Evolutionary conservation across 805 yeast genomes (phyloP), one percentile per base, ranked within the genome.

Genomic region (Pichia phayaonensis): DNA sequence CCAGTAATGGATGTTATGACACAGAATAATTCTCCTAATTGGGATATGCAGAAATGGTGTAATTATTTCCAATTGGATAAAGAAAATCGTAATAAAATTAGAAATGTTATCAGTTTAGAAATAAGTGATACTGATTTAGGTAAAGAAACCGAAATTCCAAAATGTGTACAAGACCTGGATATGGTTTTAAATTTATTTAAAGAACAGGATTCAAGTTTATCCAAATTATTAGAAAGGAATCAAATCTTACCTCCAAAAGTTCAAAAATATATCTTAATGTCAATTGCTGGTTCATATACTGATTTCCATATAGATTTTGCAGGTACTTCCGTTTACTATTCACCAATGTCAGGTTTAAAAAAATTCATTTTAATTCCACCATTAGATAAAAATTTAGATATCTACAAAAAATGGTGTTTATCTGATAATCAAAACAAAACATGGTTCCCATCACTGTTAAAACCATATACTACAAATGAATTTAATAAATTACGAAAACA

Each of bases 261-360:
- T 2, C 80, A 89, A 21, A 79, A 83, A 49, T 90, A 90, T 63
- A 83, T 95, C 54, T 71, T 90, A 40, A 90, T 90, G 95, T 85
- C 95, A 0, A 95, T 87, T 2, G 70, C 74, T 24, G 79, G 83
- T 53, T 81, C 94, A 2, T 90, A 78, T 62, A 90, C 97, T 0
- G 97, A 90, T 63, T 90, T 89, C 67, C 97, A 90, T 65, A 72
- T 90, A 42, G 97, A 90, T 64, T 90, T 90, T 64, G 94, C 95
- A 2, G 97, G 96, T 0, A 86, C 96, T 0, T 85, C 94, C 1
- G 97, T 90, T 6, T 90, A 87, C 63, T 90, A 90, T 65, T 87
- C 92, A 2, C 81, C 90, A 3, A 67, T 90, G 16, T 69, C 74
- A n/a, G 97, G 97, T 1, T 58, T 69, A 3, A 90, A 90, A 60